A percentile compares a stretch with the other conserved stretches of the same genome.
Conservation (phyloP, 2,329 filamentous ascomycete species). For the Tolypocladium pustulatum region DNA sequence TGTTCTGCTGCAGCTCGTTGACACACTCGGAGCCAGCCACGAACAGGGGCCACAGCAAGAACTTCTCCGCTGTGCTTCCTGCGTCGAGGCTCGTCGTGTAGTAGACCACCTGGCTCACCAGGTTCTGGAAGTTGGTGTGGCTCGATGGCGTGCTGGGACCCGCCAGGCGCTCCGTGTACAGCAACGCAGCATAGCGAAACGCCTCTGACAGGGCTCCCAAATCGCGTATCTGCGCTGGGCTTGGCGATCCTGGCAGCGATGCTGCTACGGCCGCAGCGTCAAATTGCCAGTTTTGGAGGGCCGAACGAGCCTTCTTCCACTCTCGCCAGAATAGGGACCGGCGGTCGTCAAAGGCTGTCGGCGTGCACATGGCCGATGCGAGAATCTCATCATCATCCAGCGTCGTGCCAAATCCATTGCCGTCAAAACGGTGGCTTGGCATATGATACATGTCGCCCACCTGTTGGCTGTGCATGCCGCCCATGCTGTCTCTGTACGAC, state of each 20-base stretch:
- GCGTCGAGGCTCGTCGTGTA: conserved; percentile 73
- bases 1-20: conserved; percentile 64
- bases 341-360: conserved; percentile 44
- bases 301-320: conserved; percentile 70
- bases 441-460: conserved; percentile 22
- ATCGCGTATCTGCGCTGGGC: conserved; percentile 57
- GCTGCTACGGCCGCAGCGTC: conserved; percentile 41
- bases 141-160: conserved; percentile 63
- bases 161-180: conserved; percentile 83
- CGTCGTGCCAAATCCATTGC: conserved; percentile 51
- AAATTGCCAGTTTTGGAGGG: conserved; percentile 75
- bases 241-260: conserved; percentile 38
- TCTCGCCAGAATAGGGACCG: conserved; percentile 69
- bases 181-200: conserved; percentile 78
- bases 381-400: conserved; percentile 45
- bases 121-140: conserved; percentile 69
- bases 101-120: conserved; percentile 72
- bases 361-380: conserved; percentile 27
- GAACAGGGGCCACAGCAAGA: conserved; percentile 87
- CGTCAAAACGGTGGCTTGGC: conserved; percentile 51
- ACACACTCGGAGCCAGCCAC: conserved; percentile 84
- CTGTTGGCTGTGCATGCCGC: conserved; percentile 15
- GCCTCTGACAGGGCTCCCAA: conserved; percentile 77
- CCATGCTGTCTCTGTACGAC: conserved; percentile 26
- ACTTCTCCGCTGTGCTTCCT: conserved; percentile 68